These are phyloP conservation scores for Diaporthe vaccinii DNA, from an alignment of 2,329 filamentous ascomycete genomes.

Conservation along the genomic window DNA sequence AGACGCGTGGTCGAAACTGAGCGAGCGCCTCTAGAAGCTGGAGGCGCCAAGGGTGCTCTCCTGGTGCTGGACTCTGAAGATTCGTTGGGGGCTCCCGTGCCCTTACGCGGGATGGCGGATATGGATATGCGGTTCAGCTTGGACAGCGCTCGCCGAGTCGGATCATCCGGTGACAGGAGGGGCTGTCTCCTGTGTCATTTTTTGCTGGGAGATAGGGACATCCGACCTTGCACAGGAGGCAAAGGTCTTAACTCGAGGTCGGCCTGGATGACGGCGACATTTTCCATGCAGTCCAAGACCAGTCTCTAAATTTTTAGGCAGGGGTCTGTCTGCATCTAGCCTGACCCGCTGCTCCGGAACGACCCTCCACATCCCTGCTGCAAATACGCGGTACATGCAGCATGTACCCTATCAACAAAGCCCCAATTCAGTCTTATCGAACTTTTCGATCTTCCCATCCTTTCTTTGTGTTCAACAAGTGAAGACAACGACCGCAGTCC, in stretches of 20 bases:
- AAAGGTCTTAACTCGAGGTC: conserved; percentile 17
- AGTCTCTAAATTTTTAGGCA: conserved; percentile 37
- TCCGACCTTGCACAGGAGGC: conserved; percentile 19
- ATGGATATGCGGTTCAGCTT: not conserved
- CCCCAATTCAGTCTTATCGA: conserved; percentile 15
- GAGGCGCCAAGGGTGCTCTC: not conserved
- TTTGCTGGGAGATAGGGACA: not conserved
- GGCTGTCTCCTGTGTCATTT: conserved; percentile 12
- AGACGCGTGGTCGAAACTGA: conserved; percentile 11
- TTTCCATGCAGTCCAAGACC: conserved; percentile 34
- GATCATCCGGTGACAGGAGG: conserved; percentile 38
- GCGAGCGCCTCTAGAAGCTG: conserved; percentile 10
- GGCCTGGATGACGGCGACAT: conserved; percentile 41
- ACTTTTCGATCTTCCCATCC: not conserved
- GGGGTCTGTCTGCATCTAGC: conserved; percentile 21
- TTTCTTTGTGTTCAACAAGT: not conserved
- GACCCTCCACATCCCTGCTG: conserved; percentile 29
- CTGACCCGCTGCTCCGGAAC: conserved; percentile 20
- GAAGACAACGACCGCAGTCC: not conserved
- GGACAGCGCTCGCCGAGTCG: conserved; percentile 3
- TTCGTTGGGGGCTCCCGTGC: not conserved
- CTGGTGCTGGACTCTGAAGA: not conserved
- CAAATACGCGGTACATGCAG: not conserved
- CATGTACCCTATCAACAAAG: conserved; percentile 6
- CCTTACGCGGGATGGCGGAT: not conserved